Evolutionary conservation across 495 filamentous ascomycete species (phyloP).

Genomic region (Podospora appendiculata): DNA sequence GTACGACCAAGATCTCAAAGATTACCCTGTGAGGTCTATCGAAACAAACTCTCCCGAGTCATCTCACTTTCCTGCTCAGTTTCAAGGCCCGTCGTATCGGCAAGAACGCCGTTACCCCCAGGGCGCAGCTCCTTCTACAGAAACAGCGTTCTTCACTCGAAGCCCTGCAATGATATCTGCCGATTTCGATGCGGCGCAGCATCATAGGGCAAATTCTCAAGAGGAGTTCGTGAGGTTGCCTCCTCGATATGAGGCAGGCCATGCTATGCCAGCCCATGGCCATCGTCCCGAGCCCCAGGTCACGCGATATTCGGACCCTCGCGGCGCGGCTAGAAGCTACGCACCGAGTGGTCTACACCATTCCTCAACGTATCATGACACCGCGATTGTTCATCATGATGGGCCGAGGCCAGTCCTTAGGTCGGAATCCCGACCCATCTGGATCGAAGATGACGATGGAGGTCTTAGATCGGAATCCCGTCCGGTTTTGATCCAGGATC

Average conservation of each 20-base stretch:
- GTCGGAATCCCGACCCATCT: constrained; percentile 10
- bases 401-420: constrained; percentile 4
- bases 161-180: background rate
- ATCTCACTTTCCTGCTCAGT: constrained; percentile 4
- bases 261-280: background rate
- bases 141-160: background rate
- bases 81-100: background rate
- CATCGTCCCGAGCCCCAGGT: background rate
- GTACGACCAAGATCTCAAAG: constrained; percentile 23
- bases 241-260: constrained; percentile 7
- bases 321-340: background rate
- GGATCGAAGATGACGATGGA: constrained; percentile 11
- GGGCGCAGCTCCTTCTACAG: background rate
- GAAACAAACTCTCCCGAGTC: constrained; percentile 25
- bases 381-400: background rate
- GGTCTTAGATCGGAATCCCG: constrained; percentile 16
- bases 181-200: background rate
- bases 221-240: constrained; percentile 20
- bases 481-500: constrained; percentile 19
- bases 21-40: constrained; percentile 34
- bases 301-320: constrained; percentile 2
- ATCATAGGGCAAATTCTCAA: background rate
- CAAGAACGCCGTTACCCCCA: background rate
- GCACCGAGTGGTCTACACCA: background rate
- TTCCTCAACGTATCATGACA: constrained; percentile 5